These are phyloP conservation scores for Candolleomyces aberdarensis DNA, from an alignment of 768 basidiomycete genomes.

Conservation along the genomic window DNA sequence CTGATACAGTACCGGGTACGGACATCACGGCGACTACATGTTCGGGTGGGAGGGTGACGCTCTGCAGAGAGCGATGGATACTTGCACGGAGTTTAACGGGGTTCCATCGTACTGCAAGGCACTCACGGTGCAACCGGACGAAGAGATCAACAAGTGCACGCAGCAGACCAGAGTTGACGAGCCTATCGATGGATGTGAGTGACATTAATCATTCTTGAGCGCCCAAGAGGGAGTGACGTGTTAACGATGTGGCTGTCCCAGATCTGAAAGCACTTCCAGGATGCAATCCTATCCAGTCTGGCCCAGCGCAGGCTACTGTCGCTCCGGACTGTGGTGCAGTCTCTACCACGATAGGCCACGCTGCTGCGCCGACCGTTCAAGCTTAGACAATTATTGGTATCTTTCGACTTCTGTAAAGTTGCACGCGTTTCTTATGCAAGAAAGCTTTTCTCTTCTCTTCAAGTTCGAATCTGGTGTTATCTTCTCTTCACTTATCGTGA, in stretches of 20 bases:
- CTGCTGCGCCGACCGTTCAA: background rate
- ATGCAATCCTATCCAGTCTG: conserved; percentile 10
- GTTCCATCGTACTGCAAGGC: conserved; percentile 5
- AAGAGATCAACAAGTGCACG: conserved; percentile 9
- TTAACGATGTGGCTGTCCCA: background rate
- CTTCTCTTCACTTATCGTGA: no score
- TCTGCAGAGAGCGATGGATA: conserved; percentile 9
- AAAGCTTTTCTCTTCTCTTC: no score
- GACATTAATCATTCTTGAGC: background rate
- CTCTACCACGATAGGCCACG: background rate
- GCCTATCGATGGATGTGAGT: conserved; percentile 10
- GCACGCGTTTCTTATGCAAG: no score
- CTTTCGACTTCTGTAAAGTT: no score
- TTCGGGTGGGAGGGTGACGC: conserved; percentile 11
- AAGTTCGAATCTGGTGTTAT: no score
- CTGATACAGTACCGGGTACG: conserved; percentile 6
- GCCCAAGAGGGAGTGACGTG: background rate
- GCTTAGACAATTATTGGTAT: background rate
- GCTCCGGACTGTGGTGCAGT: background rate
- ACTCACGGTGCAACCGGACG: conserved; percentile 5
- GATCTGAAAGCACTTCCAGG: conserved; percentile 5
- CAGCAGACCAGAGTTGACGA: conserved; percentile 2
- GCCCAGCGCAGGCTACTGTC: conserved; percentile 2
- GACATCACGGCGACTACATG: conserved; percentile 11
- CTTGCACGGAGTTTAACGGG: conserved; percentile 8